These are phyloP conservation scores for Amylocarpus encephaloides DNA, from an alignment of 2,329 filamentous ascomycete genomes.

Conservation along the genomic window DNA sequence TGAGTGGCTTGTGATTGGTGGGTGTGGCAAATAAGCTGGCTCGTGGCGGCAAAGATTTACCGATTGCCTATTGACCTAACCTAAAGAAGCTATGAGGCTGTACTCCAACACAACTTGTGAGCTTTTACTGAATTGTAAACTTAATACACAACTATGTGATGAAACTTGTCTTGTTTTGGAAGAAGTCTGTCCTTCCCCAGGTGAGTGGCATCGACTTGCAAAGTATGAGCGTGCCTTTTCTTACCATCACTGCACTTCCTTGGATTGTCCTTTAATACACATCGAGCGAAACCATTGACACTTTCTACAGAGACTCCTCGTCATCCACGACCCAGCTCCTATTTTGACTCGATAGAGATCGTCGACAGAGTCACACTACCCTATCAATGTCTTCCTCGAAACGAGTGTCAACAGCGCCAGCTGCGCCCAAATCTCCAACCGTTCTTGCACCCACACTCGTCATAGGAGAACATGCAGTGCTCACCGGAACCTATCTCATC, in stretches of 20 bases:
- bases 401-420: conserved; percentile 43
- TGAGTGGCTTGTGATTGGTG: neutral
- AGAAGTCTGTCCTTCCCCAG: neutral
- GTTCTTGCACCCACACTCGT: conserved; percentile 54
- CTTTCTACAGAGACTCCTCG: neutral
- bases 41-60: too few relatives aligned
- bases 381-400: conserved; percentile 28
- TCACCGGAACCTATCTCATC: conserved; percentile 70
- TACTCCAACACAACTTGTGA: too few relatives aligned
- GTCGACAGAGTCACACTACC: neutral
- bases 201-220: conserved; percentile 20
- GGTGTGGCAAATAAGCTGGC: neutral
- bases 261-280: neutral
- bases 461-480: conserved; percentile 56
- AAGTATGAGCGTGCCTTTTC: conserved; percentile 10
- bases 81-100: too few relatives aligned
- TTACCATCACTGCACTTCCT: conserved; percentile 3
- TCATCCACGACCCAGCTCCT: neutral
- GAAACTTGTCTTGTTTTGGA: neutral
- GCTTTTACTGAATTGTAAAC: too few relatives aligned
- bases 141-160: neutral
- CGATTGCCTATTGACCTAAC: too few relatives aligned
- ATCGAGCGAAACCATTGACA: neutral
- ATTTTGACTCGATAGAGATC: neutral
- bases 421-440: conserved; percentile 52